These are phyloP conservation scores for Friedmanniomyces simplex DNA, from an alignment of 495 filamentous ascomycete genomes.

Conservation along the genomic window DNA sequence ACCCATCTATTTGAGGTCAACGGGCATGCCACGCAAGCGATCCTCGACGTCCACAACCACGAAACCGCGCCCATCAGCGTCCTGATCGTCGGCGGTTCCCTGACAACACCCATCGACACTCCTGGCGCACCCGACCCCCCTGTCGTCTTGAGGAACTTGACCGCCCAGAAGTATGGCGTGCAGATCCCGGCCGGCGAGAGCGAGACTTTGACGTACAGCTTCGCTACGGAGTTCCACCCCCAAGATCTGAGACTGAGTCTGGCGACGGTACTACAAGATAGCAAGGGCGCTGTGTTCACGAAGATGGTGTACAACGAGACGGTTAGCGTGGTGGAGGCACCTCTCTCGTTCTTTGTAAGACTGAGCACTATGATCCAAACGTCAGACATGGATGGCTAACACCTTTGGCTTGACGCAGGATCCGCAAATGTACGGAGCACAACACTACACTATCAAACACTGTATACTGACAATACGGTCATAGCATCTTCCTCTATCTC, in stretches of 20 bases:
- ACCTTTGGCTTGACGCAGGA: not conserved
- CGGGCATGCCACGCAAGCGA: conserved; percentile 70
- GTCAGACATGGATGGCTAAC: too few relatives aligned
- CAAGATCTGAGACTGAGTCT: conserved; percentile 76
- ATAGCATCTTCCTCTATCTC: conserved; percentile 86
- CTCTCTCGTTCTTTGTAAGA: conserved; percentile 69
- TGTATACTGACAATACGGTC: not conserved
- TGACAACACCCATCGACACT: conserved; percentile 42
- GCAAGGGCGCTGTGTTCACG: conserved; percentile 57
- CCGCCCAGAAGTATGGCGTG: conserved; percentile 59
- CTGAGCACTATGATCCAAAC: too few relatives aligned
- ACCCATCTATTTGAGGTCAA: conserved; percentile 43
- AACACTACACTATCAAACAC: too few relatives aligned
- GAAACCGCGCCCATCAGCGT: conserved; percentile 69
- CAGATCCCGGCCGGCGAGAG: conserved; percentile 69
- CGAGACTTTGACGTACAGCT: conserved; percentile 66
- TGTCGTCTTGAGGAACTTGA: conserved; percentile 71
- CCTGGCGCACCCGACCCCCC: conserved; percentile 42
- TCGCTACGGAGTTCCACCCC: conserved; percentile 86
- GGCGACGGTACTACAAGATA: conserved; percentile 59
- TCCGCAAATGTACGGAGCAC: conserved; percentile 25
- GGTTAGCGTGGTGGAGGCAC: conserved; percentile 82
- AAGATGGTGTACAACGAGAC: conserved; percentile 76
- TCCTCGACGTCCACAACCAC: conserved; percentile 73
- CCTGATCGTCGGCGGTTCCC: conserved; percentile 64